Conservation (phyloP, 768 basidiomycete genomes). For the Pleurotus eryngii region DNA sequence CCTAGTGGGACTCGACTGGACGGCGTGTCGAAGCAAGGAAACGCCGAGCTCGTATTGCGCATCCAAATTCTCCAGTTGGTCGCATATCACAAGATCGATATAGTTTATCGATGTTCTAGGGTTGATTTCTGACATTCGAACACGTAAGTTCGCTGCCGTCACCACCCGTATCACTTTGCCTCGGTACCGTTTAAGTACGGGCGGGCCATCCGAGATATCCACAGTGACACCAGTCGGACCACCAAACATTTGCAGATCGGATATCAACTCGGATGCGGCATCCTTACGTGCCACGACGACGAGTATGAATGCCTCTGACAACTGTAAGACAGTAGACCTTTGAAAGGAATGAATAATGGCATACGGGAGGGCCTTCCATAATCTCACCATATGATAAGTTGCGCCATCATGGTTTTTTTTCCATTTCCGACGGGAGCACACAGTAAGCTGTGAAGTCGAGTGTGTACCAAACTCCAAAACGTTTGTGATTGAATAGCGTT, state of each 20-base stretch:
- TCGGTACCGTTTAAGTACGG: slow-evolving; percentile 32
- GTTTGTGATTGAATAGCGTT: slow-evolving; percentile 89
- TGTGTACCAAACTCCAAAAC: slow-evolving; percentile 78
- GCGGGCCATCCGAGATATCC: slow-evolving; percentile 31
- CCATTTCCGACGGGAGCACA: slow-evolving; percentile 81
- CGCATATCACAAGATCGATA: slow-evolving; percentile 72
- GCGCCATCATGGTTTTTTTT: slow-evolving; percentile 75
- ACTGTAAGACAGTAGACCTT: slow-evolving; percentile 54
- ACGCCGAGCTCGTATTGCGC: slow-evolving; percentile 77
- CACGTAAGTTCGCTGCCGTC: slow-evolving; percentile 51
- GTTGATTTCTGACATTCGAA: slow-evolving; percentile 32
- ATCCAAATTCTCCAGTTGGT: slow-evolving; percentile 83
- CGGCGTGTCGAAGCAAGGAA: slow-evolving; percentile 65
- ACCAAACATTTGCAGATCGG: slow-evolving; percentile 46
- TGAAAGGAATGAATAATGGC: slow-evolving; percentile 11
- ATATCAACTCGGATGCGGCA: slow-evolving; percentile 50
- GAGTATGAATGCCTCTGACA: slow-evolving; percentile 53
- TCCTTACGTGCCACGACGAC: slow-evolving; percentile 60
- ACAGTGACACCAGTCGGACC: slow-evolving; percentile 36
- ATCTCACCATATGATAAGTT: slow-evolving; percentile 70
- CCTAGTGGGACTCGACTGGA: slow-evolving; percentile 60
- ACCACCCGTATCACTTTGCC: slow-evolving; percentile 52
- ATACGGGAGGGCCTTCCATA: not conserved
- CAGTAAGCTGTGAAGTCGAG: slow-evolving; percentile 63
- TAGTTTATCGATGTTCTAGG: slow-evolving; percentile 27